Evolutionary conservation across 805 yeast genomes (phyloP), one percentile per base, ranked within the genome.

Genomic region (Saturnispora quitensis): DNA sequence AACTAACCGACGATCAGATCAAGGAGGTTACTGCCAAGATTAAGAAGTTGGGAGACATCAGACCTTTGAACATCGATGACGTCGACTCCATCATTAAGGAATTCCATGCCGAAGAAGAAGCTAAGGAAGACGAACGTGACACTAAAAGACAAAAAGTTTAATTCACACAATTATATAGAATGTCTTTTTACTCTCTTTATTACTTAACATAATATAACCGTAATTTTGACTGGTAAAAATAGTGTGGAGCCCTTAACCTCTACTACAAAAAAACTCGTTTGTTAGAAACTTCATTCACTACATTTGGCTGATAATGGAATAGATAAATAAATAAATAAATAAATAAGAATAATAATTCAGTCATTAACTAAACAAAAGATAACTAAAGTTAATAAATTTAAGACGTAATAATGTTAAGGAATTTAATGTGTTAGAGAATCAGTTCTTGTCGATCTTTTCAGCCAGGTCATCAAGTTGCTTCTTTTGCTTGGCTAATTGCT

Each of bases 1-100:
- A 83, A 62, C 77, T 91, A 66, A 81, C 93, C 47, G 99, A 91
- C 67, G 91, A 83, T 60, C 97, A 91, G 77, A 76, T 87, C 72
- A 93, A 93, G 78, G 97, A 88, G 68, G 96, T 93, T 57, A 91
- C 99, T 35, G 76, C 78, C 61, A 90, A 90, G 76, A 90, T 91
- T 71, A 91, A 91, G 77, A 78, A 82, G 71, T 78, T 91, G 64
- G 99, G 98, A 59, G 99, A 91, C 68, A 88, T 93, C 53, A 81
- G 98, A 72, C 93, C 89, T 53, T 78, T 93, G 67, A 88, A 84
- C 68, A 90, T 91, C 64, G 98, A 93, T 68, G 99, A 91, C 71
- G 98, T 93, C 52, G 99, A 91, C 71, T 88, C 97, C 34, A 89
- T 91, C 63, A 91, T 91, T 67, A 88, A 89, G 71, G 96, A 90